phyloP scores from a whole-genome alignment of 768 basidiomycete genomes.

The Collybiopsis confluens region DNA sequence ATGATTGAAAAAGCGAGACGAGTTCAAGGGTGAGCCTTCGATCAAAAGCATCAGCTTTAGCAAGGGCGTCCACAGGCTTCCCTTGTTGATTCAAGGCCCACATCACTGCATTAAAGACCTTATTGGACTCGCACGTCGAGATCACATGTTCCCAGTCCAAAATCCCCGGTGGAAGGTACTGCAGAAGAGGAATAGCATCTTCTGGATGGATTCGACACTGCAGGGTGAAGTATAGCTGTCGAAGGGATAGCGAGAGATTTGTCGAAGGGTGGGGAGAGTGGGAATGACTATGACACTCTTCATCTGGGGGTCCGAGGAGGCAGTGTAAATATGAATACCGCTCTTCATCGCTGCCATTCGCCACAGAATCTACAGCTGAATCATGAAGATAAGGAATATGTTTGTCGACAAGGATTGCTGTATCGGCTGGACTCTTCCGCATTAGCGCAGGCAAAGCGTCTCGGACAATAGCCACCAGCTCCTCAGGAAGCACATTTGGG shows the following conservation, averaged over 20 bases:
- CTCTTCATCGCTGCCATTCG: slow-evolving; percentile 38
- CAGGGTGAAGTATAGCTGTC: slow-evolving; percentile 63
- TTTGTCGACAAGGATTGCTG: slow-evolving; percentile 70
- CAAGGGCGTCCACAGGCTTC: slow-evolving; percentile 58
- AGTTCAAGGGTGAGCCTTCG: slow-evolving; percentile 44
- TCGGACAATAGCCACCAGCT: slow-evolving; percentile 50
- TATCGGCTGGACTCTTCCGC: slow-evolving; percentile 51
- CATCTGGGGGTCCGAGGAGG: slow-evolving; percentile 58
- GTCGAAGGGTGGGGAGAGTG: slow-evolving; percentile 29
- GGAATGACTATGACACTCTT: slow-evolving; percentile 31
- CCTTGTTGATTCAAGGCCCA: slow-evolving; percentile 74
- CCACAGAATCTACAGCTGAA: slow-evolving; percentile 51
- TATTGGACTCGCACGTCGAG: slow-evolving; percentile 60
- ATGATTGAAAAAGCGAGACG: slow-evolving; percentile 29
- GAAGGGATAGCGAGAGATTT: slow-evolving; percentile 46
- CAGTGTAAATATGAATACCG: slow-evolving; percentile 76
- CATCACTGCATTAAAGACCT: slow-evolving; percentile 71
- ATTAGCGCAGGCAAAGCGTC: slow-evolving; percentile 65
- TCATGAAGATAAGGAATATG: slow-evolving; percentile 65
- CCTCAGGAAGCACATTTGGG: slow-evolving; percentile 51
- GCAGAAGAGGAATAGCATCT: slow-evolving; percentile 58
- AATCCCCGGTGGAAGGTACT: slow-evolving; percentile 44
- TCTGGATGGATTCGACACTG: slow-evolving; percentile 69
- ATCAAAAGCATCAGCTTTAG: slow-evolving; percentile 59
- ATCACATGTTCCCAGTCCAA: slow-evolving; percentile 56